Conservation (phyloP, 306 rosid genomes). For the Argentina anserina region DNA sequence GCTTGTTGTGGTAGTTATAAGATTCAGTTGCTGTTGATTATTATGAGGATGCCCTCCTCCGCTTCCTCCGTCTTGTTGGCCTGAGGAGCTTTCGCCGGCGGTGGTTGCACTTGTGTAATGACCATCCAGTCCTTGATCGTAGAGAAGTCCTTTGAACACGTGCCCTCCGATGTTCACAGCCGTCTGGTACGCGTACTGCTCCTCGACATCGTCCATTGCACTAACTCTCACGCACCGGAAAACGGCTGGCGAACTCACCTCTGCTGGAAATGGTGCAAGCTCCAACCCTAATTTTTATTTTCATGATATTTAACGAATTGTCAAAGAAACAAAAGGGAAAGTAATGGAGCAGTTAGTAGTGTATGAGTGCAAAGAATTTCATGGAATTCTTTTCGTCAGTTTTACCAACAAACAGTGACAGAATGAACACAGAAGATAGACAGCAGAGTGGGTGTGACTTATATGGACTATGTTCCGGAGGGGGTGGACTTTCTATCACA, state of each 20-base stretch:
- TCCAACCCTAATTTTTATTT: constrained; percentile 72
- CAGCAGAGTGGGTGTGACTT: constrained; percentile 25
- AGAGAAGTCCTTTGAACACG: constrained; percentile 89
- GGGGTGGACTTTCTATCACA: constrained; percentile 35
- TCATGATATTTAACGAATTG: not conserved
- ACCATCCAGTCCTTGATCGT: constrained; percentile 71
- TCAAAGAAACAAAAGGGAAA: not conserved
- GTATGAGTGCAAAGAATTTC: constrained; percentile 12
- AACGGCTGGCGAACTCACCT: constrained; percentile 75
- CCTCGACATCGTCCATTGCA: constrained; percentile 76
- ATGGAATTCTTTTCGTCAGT: constrained; percentile 44
- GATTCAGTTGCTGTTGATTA: constrained; percentile 40
- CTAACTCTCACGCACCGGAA: constrained; percentile 89
- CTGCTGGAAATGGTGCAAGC: constrained; percentile 72
- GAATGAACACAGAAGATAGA: constrained; percentile 15
- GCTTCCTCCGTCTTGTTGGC: constrained; percentile 32
- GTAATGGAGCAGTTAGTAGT: not conserved
- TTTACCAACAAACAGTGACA: constrained; percentile 54
- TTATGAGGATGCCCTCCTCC: constrained; percentile 14
- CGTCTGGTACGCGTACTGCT: constrained; percentile 90
- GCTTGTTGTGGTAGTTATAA: constrained; percentile 31
- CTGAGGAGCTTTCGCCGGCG: constrained; percentile 57
- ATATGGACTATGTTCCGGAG: constrained; percentile 18
- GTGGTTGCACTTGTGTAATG: constrained; percentile 35
- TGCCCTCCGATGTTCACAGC: constrained; percentile 94